Base-by-base conservation (phyloP, 2,329 filamentous ascomycete species). In the Decorospora gaudefroyi region DNA sequence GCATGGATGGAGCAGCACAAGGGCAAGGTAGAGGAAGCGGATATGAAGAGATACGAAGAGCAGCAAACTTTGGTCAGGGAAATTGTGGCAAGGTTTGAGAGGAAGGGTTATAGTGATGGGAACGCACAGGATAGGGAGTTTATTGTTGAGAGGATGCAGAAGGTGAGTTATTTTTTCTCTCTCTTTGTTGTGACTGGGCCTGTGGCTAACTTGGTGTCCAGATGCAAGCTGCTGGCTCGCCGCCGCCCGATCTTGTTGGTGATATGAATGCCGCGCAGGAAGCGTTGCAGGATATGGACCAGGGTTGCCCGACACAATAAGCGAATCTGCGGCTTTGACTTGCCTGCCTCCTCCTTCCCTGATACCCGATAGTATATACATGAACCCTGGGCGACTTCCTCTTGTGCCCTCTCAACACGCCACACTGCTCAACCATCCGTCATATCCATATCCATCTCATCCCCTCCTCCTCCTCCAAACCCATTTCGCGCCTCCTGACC, bases 121-220 rank as follows among this genome's bases (percentile, higher is more conserved):
- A 92, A 95, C 66, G 74, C 86, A 10, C 78, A 81, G 31, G 89
- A 95, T 72, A 79, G 91, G 51, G 89, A 95, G 67, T 96, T 90
- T 71, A 93, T 99, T 61, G 92, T 96, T 55, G 91, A 96, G 64
- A 86, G 86, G 68, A 99, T 99, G 93, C 92, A 97, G 71, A 92
- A 92, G 84, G 92, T 96, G 59, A 45, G 50, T 37, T 19, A 22
- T 32, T 31, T 3, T 4, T 27, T 25, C 1, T 2, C 22, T 3
- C 21, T 8, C 18, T 5, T 3, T n/a, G 9, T n/a, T 36, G 31
- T 29, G 8, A 10, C 6, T 23, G 9, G 16, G 19, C 13, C 38
- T 42, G 32, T 36, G 17, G 26, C 6, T 17, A 8, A 19, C 2
- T 6, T 19, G n/a, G 8, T 18, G 23, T 33, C 19, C 22, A 96